Conservation (phyloP, 1,284 basidiomycete species). For the Puccinia horiana region DNA sequence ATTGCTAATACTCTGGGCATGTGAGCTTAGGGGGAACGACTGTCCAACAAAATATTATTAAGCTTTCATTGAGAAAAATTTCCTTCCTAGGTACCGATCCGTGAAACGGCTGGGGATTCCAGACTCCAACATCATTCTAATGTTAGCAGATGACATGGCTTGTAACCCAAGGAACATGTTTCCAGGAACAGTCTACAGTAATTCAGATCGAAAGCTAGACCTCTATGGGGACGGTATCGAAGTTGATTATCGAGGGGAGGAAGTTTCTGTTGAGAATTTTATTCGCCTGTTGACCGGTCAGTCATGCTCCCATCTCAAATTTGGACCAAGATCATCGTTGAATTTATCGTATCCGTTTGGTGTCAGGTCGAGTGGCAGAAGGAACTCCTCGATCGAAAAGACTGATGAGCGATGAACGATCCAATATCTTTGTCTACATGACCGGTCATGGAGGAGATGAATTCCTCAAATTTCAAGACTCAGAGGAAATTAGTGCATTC, state of each 20-base stretch:
- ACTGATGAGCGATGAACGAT: constrained; percentile 83
- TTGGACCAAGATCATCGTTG: neutral
- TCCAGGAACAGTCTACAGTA: constrained; percentile 86
- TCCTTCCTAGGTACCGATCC: constrained; percentile 77
- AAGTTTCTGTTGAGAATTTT: constrained; percentile 96
- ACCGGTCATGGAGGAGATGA: constrained; percentile 97
- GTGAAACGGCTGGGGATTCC: constrained; percentile 97
- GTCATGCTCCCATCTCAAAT: constrained; percentile 52
- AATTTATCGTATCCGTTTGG: neutral
- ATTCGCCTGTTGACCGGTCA: constrained; percentile 82
- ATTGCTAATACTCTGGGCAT: constrained; percentile 98
- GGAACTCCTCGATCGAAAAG: constrained; percentile 84
- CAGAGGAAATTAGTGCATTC: constrained; percentile 93
- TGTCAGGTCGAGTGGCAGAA: constrained; percentile 53
- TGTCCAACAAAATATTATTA: neutral
- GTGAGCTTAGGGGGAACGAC: constrained; percentile 61
- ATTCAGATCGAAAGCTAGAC: constrained; percentile 75
- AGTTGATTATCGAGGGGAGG: constrained; percentile 96
- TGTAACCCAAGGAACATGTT: constrained; percentile 92
- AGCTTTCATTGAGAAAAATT: neutral
- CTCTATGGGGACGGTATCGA: constrained; percentile 95
- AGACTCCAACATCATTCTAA: constrained; percentile 96
- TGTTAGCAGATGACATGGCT: constrained; percentile 95
- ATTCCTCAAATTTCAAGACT: constrained; percentile 98
- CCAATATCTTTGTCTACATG: constrained; percentile 96